Base-by-base conservation (phyloP, 1,284 basidiomycete species). In the Cryptococcus depauperatus region DNA sequence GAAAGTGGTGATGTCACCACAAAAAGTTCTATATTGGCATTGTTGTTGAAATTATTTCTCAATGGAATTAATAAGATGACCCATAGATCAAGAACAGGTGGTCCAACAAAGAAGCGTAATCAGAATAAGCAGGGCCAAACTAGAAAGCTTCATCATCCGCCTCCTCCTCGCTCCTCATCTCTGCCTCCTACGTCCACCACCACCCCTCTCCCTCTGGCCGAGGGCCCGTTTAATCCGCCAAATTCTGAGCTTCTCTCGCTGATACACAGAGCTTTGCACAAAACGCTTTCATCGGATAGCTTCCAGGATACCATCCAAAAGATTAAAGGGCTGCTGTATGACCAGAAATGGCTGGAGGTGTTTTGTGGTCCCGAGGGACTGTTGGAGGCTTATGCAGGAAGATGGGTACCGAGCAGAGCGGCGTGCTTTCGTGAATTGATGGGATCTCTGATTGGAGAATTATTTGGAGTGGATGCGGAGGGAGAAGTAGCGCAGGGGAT, bases 391-490 rank as follows among this genome's bases (percentile, higher is more conserved):
- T 74, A 74, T 54, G 64, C 68, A 4, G 70, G 69, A 10, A 56
- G 71, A 48, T 74, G 72, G 72, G 72, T 73, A 2, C 71, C 72
- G 16, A 63, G 64, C 40, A 53, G 72, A 38, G 69, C 64, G 21
- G 51, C 71, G 39, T 68, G 65, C 19, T 74, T 70, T 44, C 41
- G 71, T 21, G 64, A 69, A 35, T 48, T 73, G 43, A 58, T 78
- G 41, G 66, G 59, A 16, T 57, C 62, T 9, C 51, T 66, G 29
- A 42, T 52, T 21, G 51, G 52, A 9, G 44, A 47, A 27, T 35
- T 49, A 8, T 52, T 52, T 25, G n/a, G n/a, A n/a, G n/a, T n/a
- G n/a, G 48, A 21, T 21, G 44, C 32, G 10, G 33, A 48, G 7
- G 35, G 16, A 19, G 34, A 6, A n/a, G 29, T 28, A 16, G 19